Conservation (phyloP, 2,329 filamentous ascomycete species). For the Endothia cerciana region DNA sequence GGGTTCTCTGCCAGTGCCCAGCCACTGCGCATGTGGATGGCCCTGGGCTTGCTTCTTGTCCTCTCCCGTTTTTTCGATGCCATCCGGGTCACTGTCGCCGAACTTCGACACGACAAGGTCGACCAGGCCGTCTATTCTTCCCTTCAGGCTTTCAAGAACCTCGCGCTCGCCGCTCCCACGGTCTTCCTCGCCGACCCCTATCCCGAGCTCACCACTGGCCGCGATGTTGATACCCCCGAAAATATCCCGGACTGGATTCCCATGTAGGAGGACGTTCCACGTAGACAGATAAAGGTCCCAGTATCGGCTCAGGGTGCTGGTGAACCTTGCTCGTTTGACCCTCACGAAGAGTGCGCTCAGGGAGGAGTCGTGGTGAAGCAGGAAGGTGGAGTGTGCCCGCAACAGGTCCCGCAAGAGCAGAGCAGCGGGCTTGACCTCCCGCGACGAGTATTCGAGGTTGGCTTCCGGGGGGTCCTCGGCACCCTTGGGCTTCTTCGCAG, state of each 20-base stretch:
- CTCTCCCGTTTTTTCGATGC: slow-evolving; percentile 34
- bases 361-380: slow-evolving; percentile 82
- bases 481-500: slow-evolving; percentile 39
- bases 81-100: slow-evolving; percentile 53
- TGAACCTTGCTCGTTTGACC: slow-evolving; percentile 69
- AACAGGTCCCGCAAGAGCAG: slow-evolving; percentile 80
- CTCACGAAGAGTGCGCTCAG: slow-evolving; percentile 72
- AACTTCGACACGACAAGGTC: slow-evolving; percentile 89
- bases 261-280: slow-evolving; percentile 91
- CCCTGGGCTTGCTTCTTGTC: slow-evolving; percentile 33
- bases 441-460: slow-evolving; percentile 78
- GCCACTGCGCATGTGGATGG: slow-evolving; percentile 57
- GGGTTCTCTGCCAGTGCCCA: slow-evolving; percentile 71
- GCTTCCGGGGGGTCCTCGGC: slow-evolving; percentile 36
- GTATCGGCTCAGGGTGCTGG: slow-evolving; percentile 73
- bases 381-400: slow-evolving; percentile 81
- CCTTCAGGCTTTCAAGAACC: slow-evolving; percentile 86
- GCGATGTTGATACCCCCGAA: slow-evolving; percentile 87
- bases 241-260: slow-evolving; percentile 80
- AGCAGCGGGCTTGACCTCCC: slow-evolving; percentile 83
- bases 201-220: slow-evolving; percentile 85
- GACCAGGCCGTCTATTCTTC: slow-evolving; percentile 78
- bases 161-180: slow-evolving; percentile 92
- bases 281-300: slow-evolving; percentile 73
- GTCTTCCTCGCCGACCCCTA: slow-evolving; percentile 95